A percentile compares a stretch with the other conserved stretches of the same genome.
phyloP scores from a whole-genome alignment of 768 basidiomycete genomes.

The Mycena galopus region DNA sequence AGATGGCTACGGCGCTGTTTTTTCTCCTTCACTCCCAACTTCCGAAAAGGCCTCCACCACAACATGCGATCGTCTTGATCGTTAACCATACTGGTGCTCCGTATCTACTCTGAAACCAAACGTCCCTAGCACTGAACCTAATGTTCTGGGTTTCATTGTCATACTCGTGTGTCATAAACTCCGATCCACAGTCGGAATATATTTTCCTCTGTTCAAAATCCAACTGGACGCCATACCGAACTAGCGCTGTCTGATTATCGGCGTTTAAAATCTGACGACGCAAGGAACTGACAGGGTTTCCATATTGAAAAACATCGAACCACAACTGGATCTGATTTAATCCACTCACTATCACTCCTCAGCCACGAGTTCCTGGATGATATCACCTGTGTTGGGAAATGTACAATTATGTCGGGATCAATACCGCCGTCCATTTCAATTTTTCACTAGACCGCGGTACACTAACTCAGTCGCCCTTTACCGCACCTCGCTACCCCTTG shows the following conservation, averaged over 20 bases:
- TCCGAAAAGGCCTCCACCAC: no score
- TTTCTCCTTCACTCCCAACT: no score
- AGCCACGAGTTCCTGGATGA: not conserved
- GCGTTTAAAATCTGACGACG: not conserved
- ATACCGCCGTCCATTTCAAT: no score
- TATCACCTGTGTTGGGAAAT: not conserved
- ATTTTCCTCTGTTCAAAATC: not conserved
- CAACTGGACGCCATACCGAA: not conserved
- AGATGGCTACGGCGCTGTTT: no score
- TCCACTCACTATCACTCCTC: not conserved
- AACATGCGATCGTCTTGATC: no score
- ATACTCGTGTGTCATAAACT: no score
- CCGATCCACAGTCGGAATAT: not conserved
- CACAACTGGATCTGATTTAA: not conserved
- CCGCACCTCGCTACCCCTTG: not conserved
- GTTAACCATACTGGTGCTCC: no score
- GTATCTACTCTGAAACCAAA: not conserved
- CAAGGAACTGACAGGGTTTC: not conserved
- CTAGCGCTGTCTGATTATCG: constrained; percentile 10
- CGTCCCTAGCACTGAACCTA: not conserved
- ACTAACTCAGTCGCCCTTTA: not conserved
- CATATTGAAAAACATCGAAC: not conserved
- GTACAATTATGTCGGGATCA: no score
- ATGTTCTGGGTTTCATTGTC: not conserved
- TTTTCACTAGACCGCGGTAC: not conserved